These are phyloP conservation scores for Porphyrellus sp. DNA, from an alignment of 1,284 basidiomycete genomes.

Conservation along the genomic window DNA sequence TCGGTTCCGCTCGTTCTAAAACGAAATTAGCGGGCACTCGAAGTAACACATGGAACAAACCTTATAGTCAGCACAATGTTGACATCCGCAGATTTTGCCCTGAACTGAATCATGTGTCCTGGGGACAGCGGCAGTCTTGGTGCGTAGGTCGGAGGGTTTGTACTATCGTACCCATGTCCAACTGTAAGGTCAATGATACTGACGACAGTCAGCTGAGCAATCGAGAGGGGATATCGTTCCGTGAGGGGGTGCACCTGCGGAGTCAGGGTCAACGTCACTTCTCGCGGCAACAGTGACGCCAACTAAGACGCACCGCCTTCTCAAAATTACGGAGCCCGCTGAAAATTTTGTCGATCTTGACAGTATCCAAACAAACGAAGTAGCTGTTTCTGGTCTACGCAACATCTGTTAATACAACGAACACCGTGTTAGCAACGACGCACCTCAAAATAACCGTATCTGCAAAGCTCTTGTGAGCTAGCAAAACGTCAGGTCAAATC, in stretches of 20 bases:
- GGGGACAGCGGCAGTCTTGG: conserved; percentile 70
- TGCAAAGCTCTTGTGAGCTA: conserved; percentile 41
- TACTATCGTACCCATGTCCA: conserved; percentile 64
- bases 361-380: conserved; percentile 67
- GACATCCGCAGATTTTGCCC: conserved; percentile 46
- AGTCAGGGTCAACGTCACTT: conserved; percentile 11
- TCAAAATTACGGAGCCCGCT: conserved; percentile 56
- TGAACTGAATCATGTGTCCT: conserved; percentile 83
- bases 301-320: conserved; percentile 35
- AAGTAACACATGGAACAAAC: conserved; percentile 37
- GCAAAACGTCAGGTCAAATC: conserved; percentile 3
- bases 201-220: conserved; percentile 59
- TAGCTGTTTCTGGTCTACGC: conserved; percentile 77
- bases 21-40: background rate
- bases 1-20: conserved; percentile 81
- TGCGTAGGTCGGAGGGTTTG: conserved; percentile 60
- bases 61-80: conserved; percentile 64
- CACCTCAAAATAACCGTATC: conserved; percentile 39
- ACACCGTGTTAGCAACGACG: background rate
- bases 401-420: background rate
- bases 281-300: background rate
- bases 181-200: conserved; percentile 71
- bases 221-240: conserved; percentile 52
- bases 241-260: conserved; percentile 13
- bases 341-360: conserved; percentile 67